Evolutionary conservation across 2,329 filamentous ascomycete genomes (phyloP), one percentile per base, ranked within the genome.

Genomic region (Colletotrichum sp.): DNA sequence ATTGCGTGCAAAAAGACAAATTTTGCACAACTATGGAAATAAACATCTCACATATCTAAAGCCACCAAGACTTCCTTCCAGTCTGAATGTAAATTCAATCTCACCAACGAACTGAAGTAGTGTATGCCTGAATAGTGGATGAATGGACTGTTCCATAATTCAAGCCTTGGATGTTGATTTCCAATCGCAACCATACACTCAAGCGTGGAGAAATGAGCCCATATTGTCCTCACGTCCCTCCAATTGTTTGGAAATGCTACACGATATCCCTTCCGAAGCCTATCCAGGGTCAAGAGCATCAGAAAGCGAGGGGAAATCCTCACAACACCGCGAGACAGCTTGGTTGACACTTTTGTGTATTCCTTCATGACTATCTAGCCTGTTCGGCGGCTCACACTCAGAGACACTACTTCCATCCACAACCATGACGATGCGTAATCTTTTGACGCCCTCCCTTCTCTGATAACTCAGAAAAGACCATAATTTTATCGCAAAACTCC

Each of bases 401-500:
- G 22, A 27, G 59, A 55, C 52, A 67, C 63, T 13, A 9, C 55
- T 68, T 67, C 68, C 62, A 25, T 67, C 69, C 69, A 52, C 44
- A 36, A 66, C 59, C 68, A 49, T 59, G 32, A 27, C 44, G 30
- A 55, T 62, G 63, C 34, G 63, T 65, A 66, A 62, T 65, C 55
- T 72, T 75, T 67, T 55, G 69, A 67, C 69, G 32, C 70, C 59
- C 15, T 49, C 65, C 59, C 44, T 52, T 65, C 64, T 68, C 59
- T 69, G 70, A 61, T 55, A 64, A 22, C 30, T 34, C 59, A 49
- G 69, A 74, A 64, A 57, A 74, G 44, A 74, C 59, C 32, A 52
- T 55, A 39, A 65, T 71, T 69, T 74, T 74, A 68, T 63, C 62
- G 71, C 49, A 52, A 74, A 76, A 76, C 74, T 76, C 74, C 74